Base-by-base conservation (phyloP, 306 rosid genomes). In the Ceratonia siliqua region DNA sequence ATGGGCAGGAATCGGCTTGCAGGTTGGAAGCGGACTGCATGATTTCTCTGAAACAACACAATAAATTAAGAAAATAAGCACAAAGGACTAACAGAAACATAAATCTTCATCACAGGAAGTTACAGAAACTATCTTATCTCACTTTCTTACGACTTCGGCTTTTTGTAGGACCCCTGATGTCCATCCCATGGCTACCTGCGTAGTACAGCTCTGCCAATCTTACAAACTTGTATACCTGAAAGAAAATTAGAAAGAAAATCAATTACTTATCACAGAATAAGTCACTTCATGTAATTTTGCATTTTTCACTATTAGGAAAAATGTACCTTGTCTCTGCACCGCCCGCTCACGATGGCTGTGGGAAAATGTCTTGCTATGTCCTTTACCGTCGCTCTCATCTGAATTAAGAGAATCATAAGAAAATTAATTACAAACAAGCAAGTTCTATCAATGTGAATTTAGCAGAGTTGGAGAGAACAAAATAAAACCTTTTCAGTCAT, bases 151-250 rank as follows among this genome's bases (percentile, higher is more conserved):
- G 43, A 59, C 75, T 69, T 73, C 43, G 74, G 70, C 70, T 66
- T 74, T 85, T 87, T 48, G 91, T 78, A 76, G 98, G 98, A 38
- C 96, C 97, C 77, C 79, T 87, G n/a, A 94, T 94, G 84, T 94
- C 98, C 98, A 94, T 94, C 5, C 98, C 98, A 79, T 94, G 98
- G 70, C 98, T 94, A 7, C 97, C 98, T 3, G 98, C 98, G 36
- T 94, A 94, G 55, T 88, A 94, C 77, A 94, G 83, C 79, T 91
- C 98, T 33, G 82, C 69, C 72, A 94, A 81, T 79, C 73, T 84
- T 15, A 94, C 96, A 77, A 94, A 94, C 32, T 68, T 78, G 63
- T 72, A 86, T n/a, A 94, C 92, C 98, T 94, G 72, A 50, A 72
- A 81, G 18, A 61, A 45, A 25, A 49, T 39, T 6, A 0, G 24